phyloP scores from a whole-genome alignment of 495 filamentous ascomycete species.

The Penicillium herquei region DNA sequence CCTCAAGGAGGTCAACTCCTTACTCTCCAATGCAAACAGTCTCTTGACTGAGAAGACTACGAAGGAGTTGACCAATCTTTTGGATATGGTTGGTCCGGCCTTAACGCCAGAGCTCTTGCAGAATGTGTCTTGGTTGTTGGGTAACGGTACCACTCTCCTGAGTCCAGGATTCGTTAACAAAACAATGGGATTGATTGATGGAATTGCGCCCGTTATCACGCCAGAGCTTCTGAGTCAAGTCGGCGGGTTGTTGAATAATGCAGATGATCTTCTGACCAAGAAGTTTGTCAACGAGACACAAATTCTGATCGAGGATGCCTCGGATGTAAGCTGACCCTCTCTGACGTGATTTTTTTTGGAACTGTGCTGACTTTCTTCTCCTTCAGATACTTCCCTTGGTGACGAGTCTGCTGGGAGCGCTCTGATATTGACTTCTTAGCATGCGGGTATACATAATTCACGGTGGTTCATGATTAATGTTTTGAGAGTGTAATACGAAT shows the following conservation, averaged over 20 bases:
- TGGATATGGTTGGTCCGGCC: slow-evolving; percentile 12
- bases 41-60: slow-evolving; percentile 36
- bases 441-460: background rate
- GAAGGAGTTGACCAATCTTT: slow-evolving; percentile 35
- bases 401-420: slow-evolving; percentile 28
- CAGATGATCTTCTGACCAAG: slow-evolving; percentile 5
- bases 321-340: slow-evolving; percentile 39
- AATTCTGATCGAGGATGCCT: slow-evolving; percentile 38
- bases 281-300: slow-evolving; percentile 5
- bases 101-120: slow-evolving; percentile 36
- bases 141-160: slow-evolving; percentile 42
- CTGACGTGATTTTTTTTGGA: background rate
- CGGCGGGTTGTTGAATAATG: slow-evolving; percentile 26
- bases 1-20: slow-evolving; percentile 23
- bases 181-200: slow-evolving; percentile 33
- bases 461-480: slow-evolving; percentile 12
- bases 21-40: slow-evolving; percentile 27
- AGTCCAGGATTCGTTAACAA: slow-evolving; percentile 35
- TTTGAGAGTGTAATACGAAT: slow-evolving; percentile 12
- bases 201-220: slow-evolving; percentile 37
- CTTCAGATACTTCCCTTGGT: slow-evolving; percentile 28
- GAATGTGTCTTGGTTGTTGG: slow-evolving; percentile 38
- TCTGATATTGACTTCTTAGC: slow-evolving; percentile 13
- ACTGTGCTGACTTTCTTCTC: slow-evolving; percentile 12
- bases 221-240: slow-evolving; percentile 22